Conservation (phyloP, 192 early-diverging fungal species). For the Podila epicladia region DNA sequence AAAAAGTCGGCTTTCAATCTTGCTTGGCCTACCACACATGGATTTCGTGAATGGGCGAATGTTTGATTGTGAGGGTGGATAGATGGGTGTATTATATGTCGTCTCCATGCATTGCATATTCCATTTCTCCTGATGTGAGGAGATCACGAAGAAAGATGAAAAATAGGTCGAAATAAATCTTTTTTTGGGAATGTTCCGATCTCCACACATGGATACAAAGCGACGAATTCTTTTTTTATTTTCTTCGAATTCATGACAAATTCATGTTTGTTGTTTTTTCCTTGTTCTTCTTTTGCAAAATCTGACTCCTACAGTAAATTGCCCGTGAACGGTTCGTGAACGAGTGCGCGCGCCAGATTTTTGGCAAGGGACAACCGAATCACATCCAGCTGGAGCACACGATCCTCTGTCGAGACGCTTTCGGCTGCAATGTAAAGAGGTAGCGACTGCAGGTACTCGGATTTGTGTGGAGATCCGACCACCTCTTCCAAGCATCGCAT, state of each 20-base stretch:
- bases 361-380: conserved; percentile 33
- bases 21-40: background rate
- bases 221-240: background rate
- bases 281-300: too few relatives aligned
- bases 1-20: too few relatives aligned
- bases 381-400: conserved; percentile 21
- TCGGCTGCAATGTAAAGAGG: conserved; percentile 11
- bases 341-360: conserved; percentile 36
- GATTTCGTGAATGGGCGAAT: background rate
- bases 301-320: background rate
- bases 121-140: conserved; percentile 15
- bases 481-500: conserved; percentile 73
- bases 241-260: background rate
- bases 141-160: background rate
- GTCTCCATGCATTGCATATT: conserved; percentile 30
- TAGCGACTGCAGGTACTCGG: conserved; percentile 40
- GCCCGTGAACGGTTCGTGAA: conserved; percentile 13
- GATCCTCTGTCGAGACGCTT: conserved; percentile 12
- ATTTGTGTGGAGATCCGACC: conserved; percentile 33
- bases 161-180: background rate
- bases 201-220: background rate
- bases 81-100: background rate
- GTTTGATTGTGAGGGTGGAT: background rate
- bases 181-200: background rate
- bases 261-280: too few relatives aligned